phyloP scores from a whole-genome alignment of 2,329 filamentous ascomycete genomes.

The Colletotrichum sp. region DNA sequence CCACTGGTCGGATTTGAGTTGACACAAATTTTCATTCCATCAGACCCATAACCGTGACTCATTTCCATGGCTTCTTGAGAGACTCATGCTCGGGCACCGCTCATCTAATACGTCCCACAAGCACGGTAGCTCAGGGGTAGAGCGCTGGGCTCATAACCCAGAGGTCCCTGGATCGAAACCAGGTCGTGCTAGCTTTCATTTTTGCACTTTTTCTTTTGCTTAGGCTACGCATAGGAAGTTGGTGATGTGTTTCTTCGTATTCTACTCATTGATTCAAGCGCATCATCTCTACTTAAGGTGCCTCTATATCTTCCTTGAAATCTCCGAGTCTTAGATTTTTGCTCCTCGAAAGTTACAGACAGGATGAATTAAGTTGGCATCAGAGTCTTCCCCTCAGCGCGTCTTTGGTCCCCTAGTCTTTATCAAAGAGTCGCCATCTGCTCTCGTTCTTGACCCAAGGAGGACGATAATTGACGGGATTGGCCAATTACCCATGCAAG shows the following conservation, averaged over 20 bases:
- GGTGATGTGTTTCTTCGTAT: neutral
- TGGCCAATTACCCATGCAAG: neutral
- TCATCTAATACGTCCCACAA: neutral
- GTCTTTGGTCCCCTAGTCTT: neutral
- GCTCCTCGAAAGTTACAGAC: neutral
- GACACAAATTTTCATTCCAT: neutral
- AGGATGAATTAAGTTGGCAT: neutral
- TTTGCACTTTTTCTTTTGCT: neutral
- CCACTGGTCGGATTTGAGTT: neutral
- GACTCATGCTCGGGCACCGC: neutral
- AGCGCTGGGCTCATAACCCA: constrained; percentile 21
- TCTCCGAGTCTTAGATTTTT: neutral
- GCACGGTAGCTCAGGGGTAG: constrained; percentile 19
- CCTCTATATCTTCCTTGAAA: neutral
- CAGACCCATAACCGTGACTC: neutral
- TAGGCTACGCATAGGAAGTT: neutral
- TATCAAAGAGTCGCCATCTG: neutral
- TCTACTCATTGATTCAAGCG: neutral
- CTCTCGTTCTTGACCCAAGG: neutral
- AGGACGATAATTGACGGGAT: neutral
- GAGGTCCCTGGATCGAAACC: constrained; percentile 19
- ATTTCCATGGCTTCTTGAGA: neutral
- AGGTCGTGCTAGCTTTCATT: constrained; percentile 6
- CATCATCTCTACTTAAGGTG: neutral
- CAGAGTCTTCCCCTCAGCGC: neutral